phyloP scores from a whole-genome alignment of 352 stramenopile genomes.

The Globisporangium spinosum region DNA sequence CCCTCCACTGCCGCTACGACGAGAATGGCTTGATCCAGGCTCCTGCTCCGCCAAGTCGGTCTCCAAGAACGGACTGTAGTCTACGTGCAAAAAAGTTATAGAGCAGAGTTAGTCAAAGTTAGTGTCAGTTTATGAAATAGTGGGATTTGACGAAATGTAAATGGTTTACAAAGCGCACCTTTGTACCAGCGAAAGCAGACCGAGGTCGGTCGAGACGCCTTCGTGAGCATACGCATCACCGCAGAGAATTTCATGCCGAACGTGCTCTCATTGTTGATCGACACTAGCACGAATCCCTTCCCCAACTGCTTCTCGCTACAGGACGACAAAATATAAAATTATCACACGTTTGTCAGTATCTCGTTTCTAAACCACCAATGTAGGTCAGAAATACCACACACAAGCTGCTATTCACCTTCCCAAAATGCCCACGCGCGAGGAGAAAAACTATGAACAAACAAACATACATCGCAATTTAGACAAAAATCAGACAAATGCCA shows the following conservation, averaged over 20 bases:
- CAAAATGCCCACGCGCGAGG: constrained; percentile 30
- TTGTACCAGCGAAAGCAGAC: constrained; percentile 80
- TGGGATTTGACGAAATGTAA: too few relatives aligned
- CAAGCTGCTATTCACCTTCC: constrained; percentile 4
- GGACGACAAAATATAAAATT: not conserved
- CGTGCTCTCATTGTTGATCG: constrained; percentile 78
- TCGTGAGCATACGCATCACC: constrained; percentile 50
- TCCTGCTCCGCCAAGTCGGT: constrained; percentile 41
- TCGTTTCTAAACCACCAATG: not conserved
- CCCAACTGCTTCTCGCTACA: constrained; percentile 51
- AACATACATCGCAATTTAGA: not conserved
- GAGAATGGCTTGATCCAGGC: constrained; percentile 9
- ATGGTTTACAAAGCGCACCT: constrained; percentile 21
- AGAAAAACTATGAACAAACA: constrained; percentile 47
- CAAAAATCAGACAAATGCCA: not conserved
- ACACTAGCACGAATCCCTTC: constrained; percentile 74
- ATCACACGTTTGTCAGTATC: not conserved
- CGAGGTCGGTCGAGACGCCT: constrained; percentile 57
- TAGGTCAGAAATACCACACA: not conserved
- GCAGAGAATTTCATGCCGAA: constrained; percentile 51
- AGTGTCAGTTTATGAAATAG: not conserved
- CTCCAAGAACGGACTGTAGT: constrained; percentile 76
- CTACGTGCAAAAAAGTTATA: constrained; percentile 14
- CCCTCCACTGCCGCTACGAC: not conserved
- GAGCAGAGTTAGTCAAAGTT: not conserved